Evolutionary conservation across 257 asterid genomes (phyloP).

Genomic region (Striga asiatica): DNA sequence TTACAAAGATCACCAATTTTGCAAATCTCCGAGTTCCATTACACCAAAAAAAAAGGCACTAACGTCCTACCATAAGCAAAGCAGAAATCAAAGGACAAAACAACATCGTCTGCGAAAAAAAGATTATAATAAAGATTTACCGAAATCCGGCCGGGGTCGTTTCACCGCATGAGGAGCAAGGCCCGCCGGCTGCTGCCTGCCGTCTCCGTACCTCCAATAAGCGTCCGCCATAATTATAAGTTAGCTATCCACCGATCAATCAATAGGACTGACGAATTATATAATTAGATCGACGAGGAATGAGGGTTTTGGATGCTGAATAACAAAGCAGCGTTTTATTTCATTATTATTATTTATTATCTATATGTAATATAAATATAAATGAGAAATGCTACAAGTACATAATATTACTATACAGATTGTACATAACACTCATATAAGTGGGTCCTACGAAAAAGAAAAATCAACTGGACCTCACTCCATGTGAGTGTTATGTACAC

Average conservation of each 20-base stretch:
- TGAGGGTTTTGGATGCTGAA: slow-evolving; percentile 23
- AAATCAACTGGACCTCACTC: too few relatives aligned
- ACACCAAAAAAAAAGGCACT: background rate
- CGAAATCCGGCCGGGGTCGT: slow-evolving; percentile 69
- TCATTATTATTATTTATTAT: too few relatives aligned
- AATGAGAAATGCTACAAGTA: too few relatives aligned
- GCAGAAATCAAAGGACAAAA: background rate
- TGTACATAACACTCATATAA: too few relatives aligned
- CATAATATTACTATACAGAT: too few relatives aligned
- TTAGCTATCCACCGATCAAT: background rate
- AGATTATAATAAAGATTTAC: slow-evolving; percentile 17
- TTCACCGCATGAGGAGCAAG: slow-evolving; percentile 40
- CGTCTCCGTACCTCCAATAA: slow-evolving; percentile 63
- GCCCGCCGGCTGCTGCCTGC: slow-evolving; percentile 38
- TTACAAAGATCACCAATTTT: slow-evolving; percentile 19
- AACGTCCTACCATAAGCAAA: background rate
- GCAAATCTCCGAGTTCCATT: background rate
- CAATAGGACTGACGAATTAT: background rate
- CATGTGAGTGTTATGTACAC: too few relatives aligned
- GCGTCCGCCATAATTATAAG: slow-evolving; percentile 45
- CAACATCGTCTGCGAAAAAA: background rate
- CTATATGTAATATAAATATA: too few relatives aligned
- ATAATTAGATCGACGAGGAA: background rate
- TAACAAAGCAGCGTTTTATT: background rate
- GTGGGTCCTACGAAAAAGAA: too few relatives aligned